Evolutionary conservation across 768 basidiomycete species (phyloP).

Genomic region (Mycena floridula): DNA sequence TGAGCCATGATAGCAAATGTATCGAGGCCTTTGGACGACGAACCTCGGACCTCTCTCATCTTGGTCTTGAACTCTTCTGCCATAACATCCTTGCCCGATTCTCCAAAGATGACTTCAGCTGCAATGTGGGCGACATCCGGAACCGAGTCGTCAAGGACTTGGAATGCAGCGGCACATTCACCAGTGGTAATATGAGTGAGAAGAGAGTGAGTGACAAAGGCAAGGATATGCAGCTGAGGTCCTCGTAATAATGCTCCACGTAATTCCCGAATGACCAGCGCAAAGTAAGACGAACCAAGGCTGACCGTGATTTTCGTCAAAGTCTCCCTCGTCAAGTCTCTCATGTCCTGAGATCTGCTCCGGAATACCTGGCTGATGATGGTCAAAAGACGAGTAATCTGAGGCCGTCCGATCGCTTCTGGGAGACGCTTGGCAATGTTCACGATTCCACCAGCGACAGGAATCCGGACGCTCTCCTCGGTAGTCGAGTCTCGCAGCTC

Average conservation of each 20-base stretch:
- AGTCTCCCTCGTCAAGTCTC: constrained; percentile 81
- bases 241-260: constrained; percentile 83
- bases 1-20: constrained; percentile 79
- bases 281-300: constrained; percentile 71
- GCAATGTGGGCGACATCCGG: constrained; percentile 76
- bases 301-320: constrained; percentile 71
- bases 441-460: constrained; percentile 81
- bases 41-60: constrained; percentile 85
- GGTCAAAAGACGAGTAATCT: constrained; percentile 74
- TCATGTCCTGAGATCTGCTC: constrained; percentile 90
- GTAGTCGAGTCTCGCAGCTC: constrained; percentile 74
- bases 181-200: constrained; percentile 73
- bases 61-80: constrained; percentile 92
- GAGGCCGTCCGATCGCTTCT: constrained; percentile 47
- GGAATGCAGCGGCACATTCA: constrained; percentile 48
- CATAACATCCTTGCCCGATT: constrained; percentile 84
- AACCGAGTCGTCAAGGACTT: constrained; percentile 68
- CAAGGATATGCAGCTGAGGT: constrained; percentile 90
- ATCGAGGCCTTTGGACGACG: constrained; percentile 79
- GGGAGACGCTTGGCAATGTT: constrained; percentile 83
- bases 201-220: constrained; percentile 76
- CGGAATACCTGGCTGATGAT: constrained; percentile 84
- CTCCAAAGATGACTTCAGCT: constrained; percentile 89
- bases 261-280: constrained; percentile 70
- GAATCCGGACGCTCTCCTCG: constrained; percentile 84